These are phyloP conservation scores for Pholiota molesta DNA, from an alignment of 768 basidiomycete genomes.

Conservation along the genomic window DNA sequence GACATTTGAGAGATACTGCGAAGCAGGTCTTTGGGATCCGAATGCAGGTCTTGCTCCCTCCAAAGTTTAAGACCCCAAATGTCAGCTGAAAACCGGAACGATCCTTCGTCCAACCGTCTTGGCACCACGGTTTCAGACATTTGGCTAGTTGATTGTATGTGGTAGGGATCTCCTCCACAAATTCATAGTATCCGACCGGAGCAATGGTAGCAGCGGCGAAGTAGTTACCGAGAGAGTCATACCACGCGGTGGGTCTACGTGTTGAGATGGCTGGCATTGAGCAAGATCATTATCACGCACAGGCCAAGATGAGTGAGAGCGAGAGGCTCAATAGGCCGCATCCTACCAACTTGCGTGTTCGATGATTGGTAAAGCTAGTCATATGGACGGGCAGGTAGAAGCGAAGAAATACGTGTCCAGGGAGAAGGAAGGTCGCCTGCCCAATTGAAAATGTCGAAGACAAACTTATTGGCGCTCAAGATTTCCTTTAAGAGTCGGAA, in stretches of 20 bases:
- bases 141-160: not conserved
- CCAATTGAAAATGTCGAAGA: constrained; percentile 4
- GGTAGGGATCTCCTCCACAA: not conserved
- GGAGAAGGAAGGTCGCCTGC: not conserved
- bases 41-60: not conserved
- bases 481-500: constrained; percentile 1
- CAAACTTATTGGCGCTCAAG: constrained; percentile 1
- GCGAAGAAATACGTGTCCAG: not conserved
- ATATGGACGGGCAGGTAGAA: not conserved
- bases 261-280: not conserved
- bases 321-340: not conserved
- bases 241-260: not conserved
- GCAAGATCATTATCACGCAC: not conserved
- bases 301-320: not conserved
- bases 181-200: not conserved
- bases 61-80: not conserved
- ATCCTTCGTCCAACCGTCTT: not conserved
- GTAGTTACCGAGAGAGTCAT: not conserved
- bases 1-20: not conserved
- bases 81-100: not conserved
- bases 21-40: not conserved
- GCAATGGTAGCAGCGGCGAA: not conserved
- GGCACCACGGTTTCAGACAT: not conserved
- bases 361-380: not conserved
- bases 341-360: not conserved